Evolutionary conservation across 1,284 basidiomycete genomes (phyloP).

Genomic region (Boletellus deceptivus): DNA sequence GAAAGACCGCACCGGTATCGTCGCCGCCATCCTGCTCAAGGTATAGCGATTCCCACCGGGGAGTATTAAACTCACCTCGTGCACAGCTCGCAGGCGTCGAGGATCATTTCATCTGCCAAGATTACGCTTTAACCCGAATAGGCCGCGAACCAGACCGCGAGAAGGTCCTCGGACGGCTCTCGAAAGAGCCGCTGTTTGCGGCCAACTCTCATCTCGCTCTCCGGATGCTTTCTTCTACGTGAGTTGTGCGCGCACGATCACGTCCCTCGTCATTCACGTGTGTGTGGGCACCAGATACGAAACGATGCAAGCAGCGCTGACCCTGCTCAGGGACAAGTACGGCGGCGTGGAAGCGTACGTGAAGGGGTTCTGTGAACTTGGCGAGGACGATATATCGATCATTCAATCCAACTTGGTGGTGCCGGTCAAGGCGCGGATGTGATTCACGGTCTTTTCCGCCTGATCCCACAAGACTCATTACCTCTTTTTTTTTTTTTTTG

Average conservation of each 20-base stretch:
- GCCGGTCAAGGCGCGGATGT: conserved; percentile 34
- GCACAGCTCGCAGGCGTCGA: conserved; percentile 66
- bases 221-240: conserved; percentile 78
- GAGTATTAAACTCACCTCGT: conserved; percentile 1
- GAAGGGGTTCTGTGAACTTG: conserved; percentile 51
- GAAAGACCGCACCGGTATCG: conserved; percentile 77
- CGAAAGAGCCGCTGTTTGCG: conserved; percentile 67
- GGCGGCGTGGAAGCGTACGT: conserved; percentile 65
- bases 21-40: conserved; percentile 68
- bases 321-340: conserved; percentile 58
- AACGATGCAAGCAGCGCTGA: conserved; percentile 68
- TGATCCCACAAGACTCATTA: not conserved
- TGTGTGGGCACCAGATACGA: conserved; percentile 45
- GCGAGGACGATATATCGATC: conserved; percentile 55
- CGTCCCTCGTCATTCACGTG: not conserved
- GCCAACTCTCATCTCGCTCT: conserved; percentile 67
- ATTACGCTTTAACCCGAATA: conserved; percentile 72
- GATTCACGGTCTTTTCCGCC: not conserved
- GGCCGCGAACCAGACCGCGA: conserved; percentile 73
- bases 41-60: conserved; percentile 35
- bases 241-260: conserved; percentile 2
- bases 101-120: conserved; percentile 60
- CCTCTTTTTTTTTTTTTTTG: not conserved
- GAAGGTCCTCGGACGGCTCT: conserved; percentile 62
- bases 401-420: conserved; percentile 62